Evolutionary conservation across 352 stramenopile species (phyloP).

Genomic region (Globisporangium alternatum): DNA sequence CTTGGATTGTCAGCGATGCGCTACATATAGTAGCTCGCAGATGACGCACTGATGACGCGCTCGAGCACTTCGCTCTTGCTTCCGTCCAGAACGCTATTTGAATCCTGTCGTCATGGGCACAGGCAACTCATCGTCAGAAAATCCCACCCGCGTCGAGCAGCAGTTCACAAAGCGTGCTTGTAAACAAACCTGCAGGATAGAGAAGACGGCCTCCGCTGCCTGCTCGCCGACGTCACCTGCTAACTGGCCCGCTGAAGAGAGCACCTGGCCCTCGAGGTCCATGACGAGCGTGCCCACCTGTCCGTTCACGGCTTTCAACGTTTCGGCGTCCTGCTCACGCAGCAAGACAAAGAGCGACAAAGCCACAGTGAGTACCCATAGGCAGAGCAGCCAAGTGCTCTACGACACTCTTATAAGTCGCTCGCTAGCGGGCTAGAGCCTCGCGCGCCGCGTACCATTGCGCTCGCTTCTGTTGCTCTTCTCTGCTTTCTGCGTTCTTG

Average conservation of each 20-base stretch:
- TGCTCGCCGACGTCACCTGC: slow-evolving; percentile 44
- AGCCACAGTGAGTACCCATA: not conserved
- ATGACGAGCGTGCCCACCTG: slow-evolving; percentile 68
- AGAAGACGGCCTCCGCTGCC: slow-evolving; percentile 56
- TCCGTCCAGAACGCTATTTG: slow-evolving; percentile 48
- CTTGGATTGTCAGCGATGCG: not conserved
- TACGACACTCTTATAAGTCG: not conserved
- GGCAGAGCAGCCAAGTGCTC: not conserved
- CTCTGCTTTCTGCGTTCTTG: not conserved
- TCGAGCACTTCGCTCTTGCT: slow-evolving; percentile 60
- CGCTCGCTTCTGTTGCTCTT: not conserved
- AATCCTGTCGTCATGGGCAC: slow-evolving; percentile 30
- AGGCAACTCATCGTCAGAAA: not conserved
- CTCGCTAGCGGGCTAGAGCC: not conserved
- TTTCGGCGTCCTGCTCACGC: slow-evolving; percentile 42
- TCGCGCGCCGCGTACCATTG: not conserved
- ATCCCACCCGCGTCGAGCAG: not conserved
- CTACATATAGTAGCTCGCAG: not conserved
- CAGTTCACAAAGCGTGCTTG: not conserved
- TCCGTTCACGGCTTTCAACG: slow-evolving; percentile 39
- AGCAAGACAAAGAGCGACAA: not conserved
- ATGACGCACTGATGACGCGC: slow-evolving; percentile 52
- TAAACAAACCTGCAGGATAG: slow-evolving; percentile 47
- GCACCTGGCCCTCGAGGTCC: slow-evolving; percentile 51
- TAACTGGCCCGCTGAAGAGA: slow-evolving; percentile 63